Base-by-base conservation (phyloP, 1,139 yeast genomes). In the Meyerozyma elateridarum region DNA sequence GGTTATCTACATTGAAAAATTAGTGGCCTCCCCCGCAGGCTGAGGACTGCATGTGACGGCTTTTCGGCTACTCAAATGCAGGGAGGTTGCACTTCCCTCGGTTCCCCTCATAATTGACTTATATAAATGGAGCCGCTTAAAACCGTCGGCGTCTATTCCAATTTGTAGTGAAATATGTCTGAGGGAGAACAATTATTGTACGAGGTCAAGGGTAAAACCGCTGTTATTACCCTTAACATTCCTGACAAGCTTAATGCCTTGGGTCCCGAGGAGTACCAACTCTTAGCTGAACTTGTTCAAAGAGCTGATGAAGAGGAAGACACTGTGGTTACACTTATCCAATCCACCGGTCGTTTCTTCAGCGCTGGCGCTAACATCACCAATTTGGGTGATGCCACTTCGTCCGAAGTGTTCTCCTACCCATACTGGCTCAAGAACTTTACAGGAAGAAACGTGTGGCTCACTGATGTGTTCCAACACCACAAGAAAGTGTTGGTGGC, bases 291-390 rank as follows among this genome's bases (percentile, higher is more conserved):
- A 39, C 59, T 73, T 20, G 59, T 87, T 14, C 78, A 78, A 42
- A 53, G 65, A 38, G 91, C 95, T 1, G 80, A 84, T 40, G 54
- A 61, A n/a, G 82, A 85, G 40, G 76, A 76, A 27, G 69, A 68
- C 20, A 79, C 93, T 0, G 54, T 73, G 7, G 71, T 76, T 20
- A 87, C 96, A 2, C 60, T 85, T 34, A 58, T 87, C 34, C 82
- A 78, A 48, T 67, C 87, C 22, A 67, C 83, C 0, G 96, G 96
- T 2, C 67, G 80, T 41, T 84, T 70, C 54, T 87, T 87, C 54
- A 79, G 89, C 22, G 85, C 95, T 5, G 96, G 96, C 24, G 96
- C 95, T 19, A 80, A 85, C 52, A 73, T 85, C 38, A 51, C 54
- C 26, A 60, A 65, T 13, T 29, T 60, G 30, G 36, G 50, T 13